Evolutionary conservation across 1,284 basidiomycete species (phyloP).

Genomic region (Mixia osmundae): DNA sequence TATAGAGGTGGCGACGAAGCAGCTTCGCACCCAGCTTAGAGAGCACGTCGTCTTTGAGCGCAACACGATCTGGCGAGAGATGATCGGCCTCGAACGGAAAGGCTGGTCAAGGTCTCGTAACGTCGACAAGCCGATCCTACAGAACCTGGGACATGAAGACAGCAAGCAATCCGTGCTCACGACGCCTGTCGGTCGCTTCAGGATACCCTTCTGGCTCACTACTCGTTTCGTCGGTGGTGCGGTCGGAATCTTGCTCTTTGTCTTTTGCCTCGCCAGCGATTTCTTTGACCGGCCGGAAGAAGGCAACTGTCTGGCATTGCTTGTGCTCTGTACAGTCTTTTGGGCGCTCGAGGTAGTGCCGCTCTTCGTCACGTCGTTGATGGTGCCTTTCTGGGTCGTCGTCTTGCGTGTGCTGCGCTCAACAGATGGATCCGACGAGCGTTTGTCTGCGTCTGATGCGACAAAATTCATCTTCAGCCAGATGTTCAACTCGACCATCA

Average conservation of each 20-base stretch:
- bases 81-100: conserved; percentile 43
- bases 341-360: conserved; percentile 97
- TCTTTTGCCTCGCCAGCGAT: conserved; percentile 35
- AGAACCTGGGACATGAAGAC: conserved; percentile 5
- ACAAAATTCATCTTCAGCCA: conserved; percentile 44
- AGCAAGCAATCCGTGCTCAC: conserved; percentile 21
- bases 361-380: conserved; percentile 79
- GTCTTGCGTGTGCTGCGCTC: conserved; percentile 54
- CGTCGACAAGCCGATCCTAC: conserved; percentile 28
- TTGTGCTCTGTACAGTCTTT: conserved; percentile 73
- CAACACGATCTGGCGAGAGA: conserved; percentile 90
- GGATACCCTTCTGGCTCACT: conserved; percentile 30
- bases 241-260: conserved; percentile 35
- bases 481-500: conserved; percentile 68
- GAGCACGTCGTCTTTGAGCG: conserved; percentile 80
- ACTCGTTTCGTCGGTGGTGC: conserved; percentile 36
- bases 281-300: conserved; percentile 47
- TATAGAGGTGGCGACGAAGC: conserved; percentile 41
- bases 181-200: conserved; percentile 39
- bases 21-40: conserved; percentile 66
- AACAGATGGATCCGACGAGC: conserved; percentile 31
- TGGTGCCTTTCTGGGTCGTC: conserved; percentile 79
- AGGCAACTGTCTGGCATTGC: conserved; percentile 72
- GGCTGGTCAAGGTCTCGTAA: conserved; percentile 19
- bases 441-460: conserved; percentile 42